Evolutionary conservation across 2,329 filamentous ascomycete genomes (phyloP).

Genomic region (Lachnellula willkommii): DNA sequence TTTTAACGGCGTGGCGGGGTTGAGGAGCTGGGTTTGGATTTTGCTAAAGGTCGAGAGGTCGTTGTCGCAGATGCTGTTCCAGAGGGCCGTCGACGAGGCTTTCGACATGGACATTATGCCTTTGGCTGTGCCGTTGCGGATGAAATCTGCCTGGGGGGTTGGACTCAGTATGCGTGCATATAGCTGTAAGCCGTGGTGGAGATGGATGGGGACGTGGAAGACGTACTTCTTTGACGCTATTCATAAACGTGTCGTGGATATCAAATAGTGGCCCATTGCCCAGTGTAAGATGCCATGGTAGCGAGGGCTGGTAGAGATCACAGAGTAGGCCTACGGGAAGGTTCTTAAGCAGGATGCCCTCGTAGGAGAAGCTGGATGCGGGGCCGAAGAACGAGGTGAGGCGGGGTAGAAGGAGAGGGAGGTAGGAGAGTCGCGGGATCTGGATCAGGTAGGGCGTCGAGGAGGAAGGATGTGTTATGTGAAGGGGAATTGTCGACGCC

Average conservation of each 20-base stretch:
- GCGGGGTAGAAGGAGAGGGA: constrained; percentile 58
- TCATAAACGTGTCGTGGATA: constrained; percentile 59
- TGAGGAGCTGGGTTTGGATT: constrained; percentile 72
- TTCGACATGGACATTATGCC: constrained; percentile 67
- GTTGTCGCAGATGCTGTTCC: constrained; percentile 60
- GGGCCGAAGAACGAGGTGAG: constrained; percentile 61
- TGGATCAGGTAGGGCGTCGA: constrained; percentile 42
- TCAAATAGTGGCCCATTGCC: constrained; percentile 49
- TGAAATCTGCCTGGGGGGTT: constrained; percentile 47
- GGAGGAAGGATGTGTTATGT: constrained; percentile 30
- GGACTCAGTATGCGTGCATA: neutral
- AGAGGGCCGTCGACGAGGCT: constrained; percentile 61
- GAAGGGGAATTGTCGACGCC: constrained; percentile 30
- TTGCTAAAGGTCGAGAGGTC: constrained; percentile 67
- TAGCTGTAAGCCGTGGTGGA: neutral
- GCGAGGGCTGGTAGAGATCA: constrained; percentile 51
- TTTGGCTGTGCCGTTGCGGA: constrained; percentile 65
- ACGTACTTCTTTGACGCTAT: constrained; percentile 59
- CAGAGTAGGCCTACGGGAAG: constrained; percentile 64
- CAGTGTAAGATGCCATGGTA: constrained; percentile 60
- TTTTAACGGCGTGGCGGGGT: constrained; percentile 66
- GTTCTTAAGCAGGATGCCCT: constrained; percentile 64
- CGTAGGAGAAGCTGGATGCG: constrained; percentile 54
- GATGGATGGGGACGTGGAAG: neutral
- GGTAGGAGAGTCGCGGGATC: constrained; percentile 61